Evolutionary conservation across 75 land plant species (phyloP).

Genomic region (Sequoiadendron giganteum): DNA sequence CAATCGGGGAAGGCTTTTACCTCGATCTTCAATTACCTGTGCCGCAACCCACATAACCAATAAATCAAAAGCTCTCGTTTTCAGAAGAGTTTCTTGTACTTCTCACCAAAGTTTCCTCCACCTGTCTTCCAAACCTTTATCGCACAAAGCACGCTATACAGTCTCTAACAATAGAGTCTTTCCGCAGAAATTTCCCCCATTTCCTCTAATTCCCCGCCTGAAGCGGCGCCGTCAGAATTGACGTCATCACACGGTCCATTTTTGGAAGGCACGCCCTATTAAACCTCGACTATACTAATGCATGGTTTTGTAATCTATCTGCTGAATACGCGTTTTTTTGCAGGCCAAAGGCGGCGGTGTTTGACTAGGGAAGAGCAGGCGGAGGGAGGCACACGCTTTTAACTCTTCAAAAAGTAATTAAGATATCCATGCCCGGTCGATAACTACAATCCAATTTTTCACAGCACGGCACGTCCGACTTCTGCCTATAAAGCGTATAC

Average conservation of each 20-base stretch:
- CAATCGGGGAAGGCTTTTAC: too few species aligned
- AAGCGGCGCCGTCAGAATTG: background rate
- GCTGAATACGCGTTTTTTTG: background rate
- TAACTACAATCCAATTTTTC: background rate
- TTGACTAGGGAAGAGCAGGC: background rate
- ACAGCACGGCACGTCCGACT: background rate
- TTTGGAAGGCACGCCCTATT: background rate
- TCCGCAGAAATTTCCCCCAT: background rate
- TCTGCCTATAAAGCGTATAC: background rate
- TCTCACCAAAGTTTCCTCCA: too few species aligned
- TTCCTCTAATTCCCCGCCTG: background rate
- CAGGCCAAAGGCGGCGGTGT: background rate
- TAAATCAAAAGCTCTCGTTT: too few species aligned
- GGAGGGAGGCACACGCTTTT: background rate
- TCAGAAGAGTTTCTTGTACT: background rate
- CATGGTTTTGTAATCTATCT: background rate
- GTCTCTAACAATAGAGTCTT: background rate
- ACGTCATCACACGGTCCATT: background rate
- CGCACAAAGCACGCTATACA: background rate
- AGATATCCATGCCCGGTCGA: background rate
- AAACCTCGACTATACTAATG: background rate
- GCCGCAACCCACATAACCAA: too few species aligned
- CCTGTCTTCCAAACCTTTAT: too few species aligned
- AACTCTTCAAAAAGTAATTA: background rate
- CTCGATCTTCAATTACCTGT: too few species aligned